phyloP scores from a whole-genome alignment of 192 early-diverging fungal species.

The Backusella circina region DNA sequence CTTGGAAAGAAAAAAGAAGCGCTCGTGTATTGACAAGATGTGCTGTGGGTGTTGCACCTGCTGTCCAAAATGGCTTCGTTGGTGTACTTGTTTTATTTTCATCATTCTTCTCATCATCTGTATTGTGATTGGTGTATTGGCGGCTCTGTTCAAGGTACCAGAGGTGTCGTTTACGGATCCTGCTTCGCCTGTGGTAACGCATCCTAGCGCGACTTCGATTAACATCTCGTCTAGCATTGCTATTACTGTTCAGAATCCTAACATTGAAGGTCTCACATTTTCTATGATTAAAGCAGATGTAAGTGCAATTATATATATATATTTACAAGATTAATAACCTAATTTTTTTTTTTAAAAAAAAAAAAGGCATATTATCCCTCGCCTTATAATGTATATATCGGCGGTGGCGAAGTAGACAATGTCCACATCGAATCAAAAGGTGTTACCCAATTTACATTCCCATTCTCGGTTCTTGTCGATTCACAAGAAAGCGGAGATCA shows the following conservation, averaged over 20 bases:
- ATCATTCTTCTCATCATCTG: constrained; percentile 36
- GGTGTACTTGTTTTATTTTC: constrained; percentile 39
- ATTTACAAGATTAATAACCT: neutral
- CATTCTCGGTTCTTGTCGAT: constrained; percentile 39
- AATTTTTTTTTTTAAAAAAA: neutral
- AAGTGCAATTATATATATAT: constrained; percentile 12
- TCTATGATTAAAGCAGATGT: constrained; percentile 44
- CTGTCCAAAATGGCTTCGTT: constrained; percentile 38
- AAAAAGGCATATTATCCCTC: constrained; percentile 50
- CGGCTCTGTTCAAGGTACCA: constrained; percentile 44
- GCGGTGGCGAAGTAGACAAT: constrained; percentile 41
- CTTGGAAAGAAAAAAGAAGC: constrained; percentile 6
- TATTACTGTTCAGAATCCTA: constrained; percentile 45
- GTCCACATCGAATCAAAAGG: constrained; percentile 38
- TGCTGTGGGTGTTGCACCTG: constrained; percentile 32
- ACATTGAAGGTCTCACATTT: constrained; percentile 43
- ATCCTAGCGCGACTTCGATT: neutral
- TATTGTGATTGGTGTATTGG: constrained; percentile 36
- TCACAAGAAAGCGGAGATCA: constrained; percentile 15
- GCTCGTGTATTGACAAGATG: constrained; percentile 23
- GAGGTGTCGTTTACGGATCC: constrained; percentile 23
- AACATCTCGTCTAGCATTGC: neutral
- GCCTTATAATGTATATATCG: constrained; percentile 33
- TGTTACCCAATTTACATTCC: constrained; percentile 40
- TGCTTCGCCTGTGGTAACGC: neutral